Percentiles rank a stretch among this genome's conserved stretches.
Conservation (phyloP, 768 basidiomycete genomes). For the Tulasnella sp. region DNA sequence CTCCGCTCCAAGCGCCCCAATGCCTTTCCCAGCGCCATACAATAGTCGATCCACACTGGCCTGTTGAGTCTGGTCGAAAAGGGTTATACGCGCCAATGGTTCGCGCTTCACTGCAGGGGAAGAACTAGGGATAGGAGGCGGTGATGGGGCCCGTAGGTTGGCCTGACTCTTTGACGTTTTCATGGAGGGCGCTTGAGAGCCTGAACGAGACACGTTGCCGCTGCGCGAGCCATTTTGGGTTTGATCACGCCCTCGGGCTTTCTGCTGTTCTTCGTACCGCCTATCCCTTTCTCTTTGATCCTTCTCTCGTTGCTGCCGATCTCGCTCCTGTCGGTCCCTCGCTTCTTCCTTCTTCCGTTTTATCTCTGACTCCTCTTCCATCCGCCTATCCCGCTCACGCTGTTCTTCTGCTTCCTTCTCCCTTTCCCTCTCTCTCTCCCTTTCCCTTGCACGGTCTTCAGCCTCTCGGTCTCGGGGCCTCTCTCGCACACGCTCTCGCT, state of each 20-base stretch:
- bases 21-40: constrained; percentile 28
- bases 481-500: background rate
- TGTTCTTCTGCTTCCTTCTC: background rate
- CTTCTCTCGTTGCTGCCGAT: background rate
- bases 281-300: background rate
- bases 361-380: background rate
- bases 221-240: background rate
- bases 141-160: background rate
- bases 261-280: background rate
- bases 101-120: constrained; percentile 33
- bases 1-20: constrained; percentile 37
- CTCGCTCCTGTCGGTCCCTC: background rate
- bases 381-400: background rate
- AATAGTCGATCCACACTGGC: constrained; percentile 60
- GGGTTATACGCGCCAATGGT: constrained; percentile 64
- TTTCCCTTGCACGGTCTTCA: background rate
- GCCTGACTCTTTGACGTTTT: background rate
- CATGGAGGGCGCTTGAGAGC: background rate
- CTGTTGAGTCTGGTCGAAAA: constrained; percentile 74
- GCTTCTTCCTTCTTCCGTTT: background rate
- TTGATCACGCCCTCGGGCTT: background rate
- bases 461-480: background rate
- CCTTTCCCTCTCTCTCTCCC: background rate
- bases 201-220: background rate
- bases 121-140: constrained; percentile 10